Evolutionary conservation across 108 stramenopile species (phyloP), one percentile per base, ranked within the genome.

Genomic region (Nannochloropsis oceanica): DNA sequence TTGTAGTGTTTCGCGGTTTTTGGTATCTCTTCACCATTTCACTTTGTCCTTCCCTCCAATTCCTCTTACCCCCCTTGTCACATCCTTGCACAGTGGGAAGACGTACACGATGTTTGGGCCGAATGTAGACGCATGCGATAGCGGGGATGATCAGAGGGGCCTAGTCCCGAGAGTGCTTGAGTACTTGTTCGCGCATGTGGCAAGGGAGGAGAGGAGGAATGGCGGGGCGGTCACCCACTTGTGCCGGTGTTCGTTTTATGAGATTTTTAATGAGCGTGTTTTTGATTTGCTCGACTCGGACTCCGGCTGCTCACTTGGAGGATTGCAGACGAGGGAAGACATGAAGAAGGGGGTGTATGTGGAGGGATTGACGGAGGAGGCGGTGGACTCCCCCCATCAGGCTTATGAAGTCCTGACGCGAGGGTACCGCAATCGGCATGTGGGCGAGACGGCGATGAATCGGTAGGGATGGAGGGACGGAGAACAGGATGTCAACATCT

Each of bases 391-490:
- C 14, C 42, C 85, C 24, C 25, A 42, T 25, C 79, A n/a, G 27
- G 85, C 85, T 22, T 84, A 84, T 26, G 44, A 89, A 83, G 26
- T 89, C 42, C 88, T 89, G n/a, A 26, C 43, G 24, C 20, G 83
- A 8, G 89, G 89, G 13, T 89, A 89, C 73, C 87, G 84, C 26
- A 87, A 89, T 44, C 22, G 90, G 24, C 90, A 87, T 25, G 90
- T 90, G 26, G 90, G 90, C 25, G 90, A 90, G 89, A 90, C 90
- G 11, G 90, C 90, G 24, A 90, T 90, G 90, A 90, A 90, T 83
- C 88, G 90, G 13, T 85, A 43, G 80, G 26, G 80, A 25, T 22
- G 80, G 80, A 2, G 80, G 8, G 80, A 25, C 22, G 25, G 25
- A 8, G 80, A 25, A 25, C 7, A 8, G 25, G 80, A 25, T 10